Conservation (phyloP, 805 yeast genomes). For the Ogataea degrootiae region DNA sequence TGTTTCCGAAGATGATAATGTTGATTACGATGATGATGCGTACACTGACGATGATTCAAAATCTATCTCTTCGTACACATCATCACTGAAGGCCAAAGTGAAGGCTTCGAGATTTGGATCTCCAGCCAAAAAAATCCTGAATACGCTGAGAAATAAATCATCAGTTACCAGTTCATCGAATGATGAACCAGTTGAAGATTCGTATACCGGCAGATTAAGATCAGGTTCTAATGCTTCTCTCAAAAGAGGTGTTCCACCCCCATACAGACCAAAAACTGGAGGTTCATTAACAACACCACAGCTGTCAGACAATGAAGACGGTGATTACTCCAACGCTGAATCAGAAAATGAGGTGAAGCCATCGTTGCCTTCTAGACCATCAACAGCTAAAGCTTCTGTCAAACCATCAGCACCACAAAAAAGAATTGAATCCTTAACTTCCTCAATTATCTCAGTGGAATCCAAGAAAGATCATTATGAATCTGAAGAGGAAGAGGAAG, state of each 20-base stretch:
- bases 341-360: not conserved
- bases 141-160: too few relatives aligned
- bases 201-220: too few relatives aligned
- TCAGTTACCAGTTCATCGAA: too few relatives aligned
- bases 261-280: slow-evolving; percentile 6
- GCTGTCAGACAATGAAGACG: slow-evolving; percentile 1
- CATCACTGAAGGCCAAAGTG: too few relatives aligned
- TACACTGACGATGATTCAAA: too few relatives aligned
- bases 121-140: too few relatives aligned
- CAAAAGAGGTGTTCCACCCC: not conserved
- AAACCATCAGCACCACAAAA: too few relatives aligned
- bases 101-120: too few relatives aligned
- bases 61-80: too few relatives aligned
- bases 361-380: not conserved
- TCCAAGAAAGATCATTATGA: not conserved
- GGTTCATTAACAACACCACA: not conserved
- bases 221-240: too few relatives aligned
- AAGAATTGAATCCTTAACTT: not conserved
- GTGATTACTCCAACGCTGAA: not conserved
- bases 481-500: not conserved
- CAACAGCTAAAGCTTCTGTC: not conserved
- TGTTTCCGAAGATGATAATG: slow-evolving; percentile 3
- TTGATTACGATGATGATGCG: not conserved
- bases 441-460: not conserved
- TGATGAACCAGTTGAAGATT: too few relatives aligned